phyloP scores from a whole-genome alignment of 176 grass and related monocot genomes.

The Alopecurus myosuroides region DNA sequence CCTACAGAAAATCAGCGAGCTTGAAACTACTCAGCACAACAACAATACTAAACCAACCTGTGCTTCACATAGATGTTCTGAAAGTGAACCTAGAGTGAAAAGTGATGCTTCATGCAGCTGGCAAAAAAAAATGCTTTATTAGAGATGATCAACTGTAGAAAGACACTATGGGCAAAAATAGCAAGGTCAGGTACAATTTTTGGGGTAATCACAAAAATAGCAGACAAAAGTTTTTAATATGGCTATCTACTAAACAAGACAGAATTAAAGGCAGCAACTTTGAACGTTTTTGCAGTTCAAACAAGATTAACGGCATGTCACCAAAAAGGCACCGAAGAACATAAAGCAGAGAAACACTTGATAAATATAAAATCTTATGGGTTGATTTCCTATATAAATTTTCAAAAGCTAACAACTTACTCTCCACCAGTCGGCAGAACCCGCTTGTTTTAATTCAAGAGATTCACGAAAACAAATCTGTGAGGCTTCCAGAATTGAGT shows the following conservation, averaged over 20 bases:
- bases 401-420: conserved; percentile 47
- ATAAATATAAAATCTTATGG: neutral
- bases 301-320: neutral
- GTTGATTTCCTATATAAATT: neutral
- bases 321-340: neutral
- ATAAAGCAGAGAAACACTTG: neutral
- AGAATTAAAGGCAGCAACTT: neutral
- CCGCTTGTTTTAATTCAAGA: conserved; percentile 60
- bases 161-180: neutral
- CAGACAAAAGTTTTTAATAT: neutral
- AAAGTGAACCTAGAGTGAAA: conserved; percentile 87
- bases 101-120: conserved; percentile 94
- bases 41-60: conserved; percentile 51
- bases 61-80: conserved; percentile 82
- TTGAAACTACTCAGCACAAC: neutral
- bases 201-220: neutral
- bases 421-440: conserved; percentile 89
- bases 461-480: conserved; percentile 67
- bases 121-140: conserved; percentile 26
- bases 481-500: conserved; percentile 68
- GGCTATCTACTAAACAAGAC: neutral
- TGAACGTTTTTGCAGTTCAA: neutral
- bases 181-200: neutral
- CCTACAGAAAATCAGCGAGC: conserved; percentile 2
- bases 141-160: conserved; percentile 9